These are phyloP conservation scores for Nemania diffusa DNA, from an alignment of 2,329 filamentous ascomycete species.

Conservation along the genomic window DNA sequence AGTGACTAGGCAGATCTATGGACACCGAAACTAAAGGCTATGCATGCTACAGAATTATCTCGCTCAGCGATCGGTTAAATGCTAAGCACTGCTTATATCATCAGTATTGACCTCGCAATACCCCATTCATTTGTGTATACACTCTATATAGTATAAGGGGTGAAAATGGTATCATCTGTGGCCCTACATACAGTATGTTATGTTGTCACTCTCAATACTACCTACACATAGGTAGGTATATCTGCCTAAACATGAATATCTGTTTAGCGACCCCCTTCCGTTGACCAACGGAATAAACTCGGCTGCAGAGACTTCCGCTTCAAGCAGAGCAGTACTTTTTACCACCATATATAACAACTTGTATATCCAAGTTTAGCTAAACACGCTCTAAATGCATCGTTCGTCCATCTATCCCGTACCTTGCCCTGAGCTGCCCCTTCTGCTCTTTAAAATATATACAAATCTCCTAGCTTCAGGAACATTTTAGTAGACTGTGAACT, in stretches of 20 bases:
- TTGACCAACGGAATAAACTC: neutral
- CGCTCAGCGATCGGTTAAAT: neutral
- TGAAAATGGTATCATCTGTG: neutral
- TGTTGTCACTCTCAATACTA: neutral
- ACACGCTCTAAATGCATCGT: conserved; percentile 12
- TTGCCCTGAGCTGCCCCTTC: neutral
- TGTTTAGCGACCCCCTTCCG: neutral
- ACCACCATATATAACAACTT: neutral
- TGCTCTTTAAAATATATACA: conserved; percentile 11
- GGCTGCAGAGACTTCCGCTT: neutral
- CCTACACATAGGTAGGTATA: too few relatives aligned
- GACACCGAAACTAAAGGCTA: too few relatives aligned
- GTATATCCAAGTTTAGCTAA: conserved; percentile 3
- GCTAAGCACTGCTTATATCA: neutral
- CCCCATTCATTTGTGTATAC: too few relatives aligned
- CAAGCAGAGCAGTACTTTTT: neutral
- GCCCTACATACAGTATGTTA: neutral
- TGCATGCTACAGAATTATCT: too few relatives aligned
- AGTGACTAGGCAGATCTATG: too few relatives aligned
- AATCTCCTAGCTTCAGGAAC: neutral
- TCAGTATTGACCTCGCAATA: neutral
- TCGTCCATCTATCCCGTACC: conserved; percentile 1
- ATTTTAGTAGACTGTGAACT: neutral
- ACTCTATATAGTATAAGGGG: too few relatives aligned
- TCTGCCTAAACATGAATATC: neutral